Evolutionary conservation across 768 basidiomycete genomes (phyloP), one percentile per base, ranked within the genome.

Genomic region (Clathrus columnatus): DNA sequence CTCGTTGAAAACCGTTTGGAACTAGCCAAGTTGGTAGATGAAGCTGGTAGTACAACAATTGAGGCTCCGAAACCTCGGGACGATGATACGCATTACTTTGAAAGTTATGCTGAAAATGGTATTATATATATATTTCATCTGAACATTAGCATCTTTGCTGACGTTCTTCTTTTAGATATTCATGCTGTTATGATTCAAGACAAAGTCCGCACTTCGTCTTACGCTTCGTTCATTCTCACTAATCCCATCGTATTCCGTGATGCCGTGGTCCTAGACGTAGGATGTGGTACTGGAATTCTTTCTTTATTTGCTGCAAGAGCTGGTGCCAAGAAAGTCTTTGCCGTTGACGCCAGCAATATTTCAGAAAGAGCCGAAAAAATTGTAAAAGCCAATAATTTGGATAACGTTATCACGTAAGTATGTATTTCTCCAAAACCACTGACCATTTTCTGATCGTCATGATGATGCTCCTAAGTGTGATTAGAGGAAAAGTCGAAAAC

Each of bases 151-250:
- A 28, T 6, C n/a, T n/a, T 14, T 4, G 20, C 21, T 10, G 14
- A 30, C 24, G 3, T 17, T 17, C 8, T 4, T 32, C 14, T 18
- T 41, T 20, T 63, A 93, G 91, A 96, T 61, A 94, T 96, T 49
- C 95, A 98, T 66, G 88, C 92, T 27, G 80, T 91, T 58, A 98
- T 98, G 95, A 87, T 98, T 56, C 87, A 91, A 64, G 95, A 98
- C 66, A 86, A 86, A 73, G 89, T 94, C 48, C 80, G 95, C 52
- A 98, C 95, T 1, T 83, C 93, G 21, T 85, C 91, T 0, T 98
- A 98, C 67, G 91, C 91, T 10, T 79, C 85, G 18, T 98, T 90
- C 70, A 94, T 97, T 67, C 73, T 94, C 24, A 82, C 79, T 5
- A 93, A 86, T 66, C 86, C 91, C 0, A 65, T 75, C 5, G 70